A percentile compares a stretch with the other conserved stretches of the same genome.
These are phyloP conservation scores for Cryptococcus sp. DNA, from an alignment of 1,284 basidiomycete species.

Conservation along the genomic window DNA sequence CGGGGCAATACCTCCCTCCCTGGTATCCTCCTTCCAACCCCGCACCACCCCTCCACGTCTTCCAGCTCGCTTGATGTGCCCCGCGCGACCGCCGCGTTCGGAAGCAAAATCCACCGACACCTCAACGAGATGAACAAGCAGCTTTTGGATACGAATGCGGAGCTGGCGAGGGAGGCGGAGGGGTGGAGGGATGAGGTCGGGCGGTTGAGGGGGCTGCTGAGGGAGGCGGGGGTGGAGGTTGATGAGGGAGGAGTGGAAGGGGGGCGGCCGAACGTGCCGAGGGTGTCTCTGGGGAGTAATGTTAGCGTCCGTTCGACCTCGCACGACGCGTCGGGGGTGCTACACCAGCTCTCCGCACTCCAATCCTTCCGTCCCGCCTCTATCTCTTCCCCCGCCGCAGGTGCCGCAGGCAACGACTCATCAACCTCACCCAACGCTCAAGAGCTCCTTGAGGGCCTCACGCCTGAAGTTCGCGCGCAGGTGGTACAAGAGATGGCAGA, in stretches of 20 bases:
- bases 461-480: slow-evolving; percentile 18
- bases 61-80: slow-evolving; percentile 24
- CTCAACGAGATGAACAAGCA: slow-evolving; percentile 49
- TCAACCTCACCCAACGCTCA: not conserved
- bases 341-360: slow-evolving; percentile 6
- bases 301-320: not conserved
- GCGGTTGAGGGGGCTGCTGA: slow-evolving; percentile 24
- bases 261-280: not conserved
- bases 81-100: slow-evolving; percentile 38
- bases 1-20: slow-evolving; percentile 46
- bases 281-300: not conserved
- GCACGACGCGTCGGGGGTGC: slow-evolving; percentile 3
- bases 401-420: not conserved
- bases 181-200: slow-evolving; percentile 40
- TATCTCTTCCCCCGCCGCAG: not conserved
- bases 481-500: slow-evolving; percentile 33
- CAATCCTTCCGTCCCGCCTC: not conserved
- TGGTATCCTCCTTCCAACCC: slow-evolving; percentile 34
- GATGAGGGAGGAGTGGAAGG: slow-evolving; percentile 27
- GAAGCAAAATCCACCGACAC: slow-evolving; percentile 48
- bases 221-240: slow-evolving; percentile 33
- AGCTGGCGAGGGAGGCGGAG: slow-evolving; percentile 41
- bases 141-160: slow-evolving; percentile 40
- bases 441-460: slow-evolving; percentile 16
- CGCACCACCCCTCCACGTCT: slow-evolving; percentile 11